Percentiles rank a stretch among this genome's conserved stretches.
Conservation (phyloP, 306 rosid genomes). For the Arachis stenosperma region DNA sequence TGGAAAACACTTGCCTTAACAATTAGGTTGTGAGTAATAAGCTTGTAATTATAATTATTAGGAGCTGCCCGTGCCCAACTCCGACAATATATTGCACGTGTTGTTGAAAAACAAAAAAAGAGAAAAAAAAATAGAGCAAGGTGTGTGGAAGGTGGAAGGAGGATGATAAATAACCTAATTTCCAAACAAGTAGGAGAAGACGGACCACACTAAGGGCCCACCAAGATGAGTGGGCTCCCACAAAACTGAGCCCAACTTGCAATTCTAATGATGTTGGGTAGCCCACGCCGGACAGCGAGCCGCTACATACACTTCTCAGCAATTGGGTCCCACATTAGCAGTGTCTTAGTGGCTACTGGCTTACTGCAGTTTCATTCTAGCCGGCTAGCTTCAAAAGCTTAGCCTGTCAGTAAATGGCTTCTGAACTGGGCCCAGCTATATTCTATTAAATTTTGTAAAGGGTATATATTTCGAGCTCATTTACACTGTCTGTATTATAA, state of each 20-base stretch:
- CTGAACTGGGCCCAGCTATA: neutral
- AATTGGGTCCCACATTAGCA: constrained; percentile 61
- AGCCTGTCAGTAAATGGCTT: constrained; percentile 22
- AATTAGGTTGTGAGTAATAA: no score
- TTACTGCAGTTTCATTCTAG: neutral
- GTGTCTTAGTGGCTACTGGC: neutral
- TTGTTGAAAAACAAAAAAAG: neutral
- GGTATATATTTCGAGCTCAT: neutral
- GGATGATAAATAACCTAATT: constrained; percentile 4
- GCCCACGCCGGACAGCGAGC: constrained; percentile 72
- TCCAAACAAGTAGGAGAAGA: neutral
- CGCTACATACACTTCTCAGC: constrained; percentile 50
- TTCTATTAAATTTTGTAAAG: neutral
- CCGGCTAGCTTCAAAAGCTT: constrained; percentile 29
- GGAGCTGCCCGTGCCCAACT: constrained; percentile 18
- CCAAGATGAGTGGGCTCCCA: constrained; percentile 14
- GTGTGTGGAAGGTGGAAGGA: neutral
- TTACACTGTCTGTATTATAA: no score
- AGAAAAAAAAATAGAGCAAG: neutral
- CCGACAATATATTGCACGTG: constrained; percentile 33
- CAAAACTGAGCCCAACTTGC: constrained; percentile 45
- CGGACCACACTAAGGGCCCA: constrained; percentile 23
- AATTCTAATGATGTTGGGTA: constrained; percentile 62
- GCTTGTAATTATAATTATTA: neutral
- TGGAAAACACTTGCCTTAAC: no score